A percentile compares a stretch with the other conserved stretches of the same genome.
Evolutionary conservation across 768 basidiomycete genomes (phyloP).

Genomic region (Pisolithus microcarpus): DNA sequence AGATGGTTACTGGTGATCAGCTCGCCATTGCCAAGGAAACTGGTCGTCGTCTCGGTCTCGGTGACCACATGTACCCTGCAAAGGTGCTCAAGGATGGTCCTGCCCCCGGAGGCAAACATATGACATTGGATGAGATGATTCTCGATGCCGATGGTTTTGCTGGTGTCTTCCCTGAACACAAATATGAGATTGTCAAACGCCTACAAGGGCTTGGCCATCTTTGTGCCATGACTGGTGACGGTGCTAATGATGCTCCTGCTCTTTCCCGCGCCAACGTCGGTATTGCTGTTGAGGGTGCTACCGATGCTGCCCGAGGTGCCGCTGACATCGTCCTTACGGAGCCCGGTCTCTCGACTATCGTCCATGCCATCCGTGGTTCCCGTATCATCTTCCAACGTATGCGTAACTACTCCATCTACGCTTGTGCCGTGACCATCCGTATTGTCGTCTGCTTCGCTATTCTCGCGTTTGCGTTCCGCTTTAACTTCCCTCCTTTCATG

Average conservation of each 20-base stretch:
- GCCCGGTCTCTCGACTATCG: slow-evolving; percentile 97
- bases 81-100: slow-evolving; percentile 99
- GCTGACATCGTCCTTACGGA: slow-evolving; percentile 98
- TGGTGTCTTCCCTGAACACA: slow-evolving; percentile 99
- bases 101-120: slow-evolving; percentile 76
- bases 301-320: slow-evolving; percentile 96
- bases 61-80: slow-evolving; percentile 99
- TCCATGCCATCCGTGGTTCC: slow-evolving; percentile 96
- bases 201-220: slow-evolving; percentile 93
- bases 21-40: slow-evolving; percentile 99
- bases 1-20: slow-evolving; percentile 99
- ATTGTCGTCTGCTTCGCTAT: slow-evolving; percentile 97
- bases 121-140: slow-evolving; percentile 92
- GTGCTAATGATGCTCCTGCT: slow-evolving; percentile 98
- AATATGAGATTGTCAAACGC: slow-evolving; percentile 99
- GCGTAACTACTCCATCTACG: slow-evolving; percentile 98
- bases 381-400: slow-evolving; percentile 99
- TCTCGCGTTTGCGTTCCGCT: slow-evolving; percentile 91
- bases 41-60: slow-evolving; percentile 93
- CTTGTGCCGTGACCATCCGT: slow-evolving; percentile 95
- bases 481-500: slow-evolving; percentile 99
- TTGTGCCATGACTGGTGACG: slow-evolving; percentile 99
- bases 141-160: slow-evolving; percentile 99
- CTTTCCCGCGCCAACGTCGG: slow-evolving; percentile 98
- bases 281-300: slow-evolving; percentile 99